Evolutionary conservation across 805 yeast genomes (phyloP).

Genomic region (Teunomyces funiuensis): DNA sequence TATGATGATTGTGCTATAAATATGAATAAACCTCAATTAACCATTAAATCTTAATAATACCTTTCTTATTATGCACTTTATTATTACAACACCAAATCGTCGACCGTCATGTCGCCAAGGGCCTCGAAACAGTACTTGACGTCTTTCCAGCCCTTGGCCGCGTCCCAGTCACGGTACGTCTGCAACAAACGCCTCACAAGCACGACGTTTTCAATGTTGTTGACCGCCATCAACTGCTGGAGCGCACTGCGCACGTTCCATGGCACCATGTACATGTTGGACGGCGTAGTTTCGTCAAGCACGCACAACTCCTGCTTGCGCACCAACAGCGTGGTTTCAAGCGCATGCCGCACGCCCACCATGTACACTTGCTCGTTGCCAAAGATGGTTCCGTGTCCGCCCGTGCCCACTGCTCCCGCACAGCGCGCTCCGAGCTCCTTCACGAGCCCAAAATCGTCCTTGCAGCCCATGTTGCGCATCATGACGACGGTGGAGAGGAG

Average conservation of each 20-base stretch:
- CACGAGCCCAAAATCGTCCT: conserved; percentile 28
- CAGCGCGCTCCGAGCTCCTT: conserved; percentile 30
- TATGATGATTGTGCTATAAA: too few relatives aligned
- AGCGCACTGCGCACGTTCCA: conserved; percentile 41
- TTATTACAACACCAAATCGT: conserved; percentile 22
- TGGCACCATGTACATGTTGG: conserved; percentile 30
- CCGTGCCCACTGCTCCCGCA: conserved; percentile 21
- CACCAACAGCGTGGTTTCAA: conserved; percentile 37
- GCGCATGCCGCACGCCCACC: conserved; percentile 28
- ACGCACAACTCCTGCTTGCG: conserved; percentile 15
- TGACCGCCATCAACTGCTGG: conserved; percentile 32
- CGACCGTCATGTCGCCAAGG: conserved; percentile 29
- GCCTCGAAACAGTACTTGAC: conserved; percentile 33
- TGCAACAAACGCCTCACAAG: conserved; percentile 24
- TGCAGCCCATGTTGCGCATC: conserved; percentile 36
- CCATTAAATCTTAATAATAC: too few relatives aligned
- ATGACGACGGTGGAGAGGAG: conserved; percentile 29
- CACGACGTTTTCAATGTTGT: conserved; percentile 26
- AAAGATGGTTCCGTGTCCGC: conserved; percentile 30
- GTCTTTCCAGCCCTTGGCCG: conserved; percentile 31
- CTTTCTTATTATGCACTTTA: neutral
- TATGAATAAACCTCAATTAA: too few relatives aligned
- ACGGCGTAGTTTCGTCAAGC: neutral
- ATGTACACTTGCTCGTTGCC: conserved; percentile 25
- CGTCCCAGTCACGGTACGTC: conserved; percentile 30